Evolutionary conservation across 257 asterid genomes (phyloP), one percentile per base, ranked within the genome.

Genomic region (Fraxinus excelsior): DNA sequence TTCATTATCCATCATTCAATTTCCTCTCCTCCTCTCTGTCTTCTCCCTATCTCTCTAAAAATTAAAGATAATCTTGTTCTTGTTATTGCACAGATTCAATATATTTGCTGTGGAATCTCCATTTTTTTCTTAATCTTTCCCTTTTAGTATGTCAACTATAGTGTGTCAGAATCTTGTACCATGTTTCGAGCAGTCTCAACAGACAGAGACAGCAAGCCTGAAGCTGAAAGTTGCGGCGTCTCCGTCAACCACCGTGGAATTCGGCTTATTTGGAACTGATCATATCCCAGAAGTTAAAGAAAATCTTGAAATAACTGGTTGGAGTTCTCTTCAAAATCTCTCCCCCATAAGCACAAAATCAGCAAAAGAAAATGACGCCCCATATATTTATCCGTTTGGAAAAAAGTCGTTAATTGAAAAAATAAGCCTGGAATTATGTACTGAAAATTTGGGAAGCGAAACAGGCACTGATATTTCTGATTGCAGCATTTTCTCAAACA

Each of bases 391-490:
- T 78, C 90, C 92, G 38, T 46, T 56, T 40, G 51, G 79, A 0
- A 77, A 66, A 16, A 70, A 70, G 10, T 75, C 88, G 0, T 80
- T 89, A 12, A 91, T 88, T 69, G 84, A 84, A 0, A 82, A 84
- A 62, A 62, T 62, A 62, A 90, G 97, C 76, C 86, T 94, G n/a
- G 83, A 88, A 56, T 32, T 94, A 18, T 94, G 98, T 88, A 94
- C 97, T 7, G 98, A 94, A 44, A 89, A 86, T 67, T 66, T 94
- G 1, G 98, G 98, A 0, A 89, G 94, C 71, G 98, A 94, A 56
- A 86, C 93, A n/a, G 97, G 98, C 8, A 82, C 80, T 29, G 96
- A 92, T 40, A 82, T 31, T 38, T 49, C 84, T 77, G 96, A 84
- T 13, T 28, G 72, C 86, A 71, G 74, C 91, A 86, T 88, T 83